phyloP scores from a whole-genome alignment of 2,329 filamentous ascomycete species.

The Pseudogymnoascus sp. region DNA sequence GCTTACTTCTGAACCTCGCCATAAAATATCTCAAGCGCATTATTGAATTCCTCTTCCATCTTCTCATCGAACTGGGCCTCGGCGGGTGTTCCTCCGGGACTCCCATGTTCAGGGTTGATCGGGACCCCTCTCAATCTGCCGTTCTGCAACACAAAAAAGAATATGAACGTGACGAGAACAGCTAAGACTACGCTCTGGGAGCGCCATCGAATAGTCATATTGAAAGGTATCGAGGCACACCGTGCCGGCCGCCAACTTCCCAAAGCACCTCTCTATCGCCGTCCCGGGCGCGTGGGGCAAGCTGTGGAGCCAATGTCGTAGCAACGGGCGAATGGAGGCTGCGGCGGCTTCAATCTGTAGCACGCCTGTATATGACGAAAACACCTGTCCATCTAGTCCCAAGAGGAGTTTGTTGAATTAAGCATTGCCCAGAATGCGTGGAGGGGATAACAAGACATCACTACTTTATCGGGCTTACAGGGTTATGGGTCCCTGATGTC shows the following conservation, averaged over 20 bases:
- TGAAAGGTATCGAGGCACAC: background rate
- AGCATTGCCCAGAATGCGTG: background rate
- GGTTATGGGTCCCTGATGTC: background rate
- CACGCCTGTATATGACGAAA: background rate
- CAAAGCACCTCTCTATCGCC: background rate
- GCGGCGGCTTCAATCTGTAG: background rate
- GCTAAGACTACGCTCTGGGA: background rate
- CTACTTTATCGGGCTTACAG: conserved; percentile 1
- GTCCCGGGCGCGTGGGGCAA: background rate
- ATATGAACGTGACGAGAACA: background rate
- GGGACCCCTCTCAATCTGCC: background rate
- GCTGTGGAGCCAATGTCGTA: background rate
- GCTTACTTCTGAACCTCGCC: conserved; percentile 29
- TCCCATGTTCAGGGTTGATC: background rate
- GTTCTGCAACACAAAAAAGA: background rate
- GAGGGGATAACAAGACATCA: background rate
- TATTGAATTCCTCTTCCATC: conserved; percentile 23
- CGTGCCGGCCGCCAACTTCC: background rate
- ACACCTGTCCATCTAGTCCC: background rate
- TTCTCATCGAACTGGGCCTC: background rate
- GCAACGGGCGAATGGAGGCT: background rate
- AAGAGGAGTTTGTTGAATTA: background rate
- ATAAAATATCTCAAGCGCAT: conserved; percentile 31
- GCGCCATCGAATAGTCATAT: background rate
- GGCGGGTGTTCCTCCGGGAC: background rate